Percentiles rank a stretch among this genome's conserved stretches.
These are phyloP conservation scores for Manihot esculenta DNA, from an alignment of 441 rosid species.

Conservation along the genomic window DNA sequence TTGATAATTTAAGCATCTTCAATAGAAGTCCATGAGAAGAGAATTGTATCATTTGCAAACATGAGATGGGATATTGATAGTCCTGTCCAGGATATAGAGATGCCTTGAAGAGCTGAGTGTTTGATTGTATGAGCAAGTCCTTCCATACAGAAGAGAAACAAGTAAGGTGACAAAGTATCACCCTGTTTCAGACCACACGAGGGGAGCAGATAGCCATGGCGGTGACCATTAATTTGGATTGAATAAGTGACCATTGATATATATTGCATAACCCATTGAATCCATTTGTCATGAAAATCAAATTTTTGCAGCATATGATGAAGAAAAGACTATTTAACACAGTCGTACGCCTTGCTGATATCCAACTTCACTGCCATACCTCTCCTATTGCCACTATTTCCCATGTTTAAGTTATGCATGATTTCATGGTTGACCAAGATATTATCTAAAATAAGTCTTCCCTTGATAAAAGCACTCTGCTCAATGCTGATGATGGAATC, in stretches of 20 bases:
- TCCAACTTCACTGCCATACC: background rate
- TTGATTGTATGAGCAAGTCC: background rate
- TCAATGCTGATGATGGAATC: no score
- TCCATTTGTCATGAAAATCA: background rate
- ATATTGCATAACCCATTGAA: background rate
- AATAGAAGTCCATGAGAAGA: background rate
- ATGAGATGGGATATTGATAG: background rate
- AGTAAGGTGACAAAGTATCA: slow-evolving; percentile 4
- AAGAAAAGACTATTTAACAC: background rate
- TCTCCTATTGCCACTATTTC: no score
- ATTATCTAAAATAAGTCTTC: no score
- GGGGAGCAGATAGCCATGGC: background rate
- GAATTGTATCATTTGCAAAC: background rate
- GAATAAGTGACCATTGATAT: background rate
- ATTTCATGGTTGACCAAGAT: no score
- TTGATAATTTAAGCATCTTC: background rate
- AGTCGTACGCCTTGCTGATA: background rate
- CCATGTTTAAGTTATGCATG: no score
- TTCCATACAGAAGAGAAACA: background rate
- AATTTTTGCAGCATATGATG: background rate
- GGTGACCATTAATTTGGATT: background rate
- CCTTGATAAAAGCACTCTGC: no score
- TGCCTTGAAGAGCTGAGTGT: background rate
- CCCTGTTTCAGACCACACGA: slow-evolving; percentile 1
- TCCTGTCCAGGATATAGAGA: background rate